Evolutionary conservation across 2,329 filamentous ascomycete genomes (phyloP).

Genomic region (Blastomyces percursus): DNA sequence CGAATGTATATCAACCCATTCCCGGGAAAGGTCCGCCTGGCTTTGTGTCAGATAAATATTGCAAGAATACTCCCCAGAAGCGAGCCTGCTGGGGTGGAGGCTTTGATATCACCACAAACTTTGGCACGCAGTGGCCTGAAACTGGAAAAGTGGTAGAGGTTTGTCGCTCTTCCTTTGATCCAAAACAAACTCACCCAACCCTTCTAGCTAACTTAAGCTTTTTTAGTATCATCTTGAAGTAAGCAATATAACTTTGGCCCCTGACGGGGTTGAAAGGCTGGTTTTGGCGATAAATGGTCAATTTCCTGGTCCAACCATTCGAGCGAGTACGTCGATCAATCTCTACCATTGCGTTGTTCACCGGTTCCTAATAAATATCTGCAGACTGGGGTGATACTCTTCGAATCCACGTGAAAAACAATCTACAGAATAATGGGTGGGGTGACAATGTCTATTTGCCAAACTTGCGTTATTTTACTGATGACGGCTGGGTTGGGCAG

Average conservation of each 20-base stretch:
- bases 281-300: conserved; percentile 50
- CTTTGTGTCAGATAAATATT: conserved; percentile 7
- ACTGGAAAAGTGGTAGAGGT: conserved; percentile 16
- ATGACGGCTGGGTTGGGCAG: background rate
- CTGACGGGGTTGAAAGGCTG: conserved; percentile 25
- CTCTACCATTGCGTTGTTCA: background rate
- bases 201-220: background rate
- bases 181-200: background rate
- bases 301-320: conserved; percentile 56
- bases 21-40: background rate
- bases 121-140: conserved; percentile 18
- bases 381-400: conserved; percentile 48
- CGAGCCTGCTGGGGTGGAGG: conserved; percentile 19
- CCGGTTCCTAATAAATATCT: background rate
- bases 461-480: background rate
- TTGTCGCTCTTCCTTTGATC: background rate
- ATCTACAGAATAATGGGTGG: conserved; percentile 41
- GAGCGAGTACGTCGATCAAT: conserved; percentile 31
- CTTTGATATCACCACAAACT: conserved; percentile 19
- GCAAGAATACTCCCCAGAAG: conserved; percentile 15
- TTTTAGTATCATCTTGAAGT: conserved; percentile 15
- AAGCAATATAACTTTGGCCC: conserved; percentile 14
- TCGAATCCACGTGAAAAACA: conserved; percentile 46
- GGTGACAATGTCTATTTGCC: background rate
- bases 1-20: background rate